Evolutionary conservation across 192 early-diverging fungal genomes (phyloP).

Genomic region (Podila minutissima): DNA sequence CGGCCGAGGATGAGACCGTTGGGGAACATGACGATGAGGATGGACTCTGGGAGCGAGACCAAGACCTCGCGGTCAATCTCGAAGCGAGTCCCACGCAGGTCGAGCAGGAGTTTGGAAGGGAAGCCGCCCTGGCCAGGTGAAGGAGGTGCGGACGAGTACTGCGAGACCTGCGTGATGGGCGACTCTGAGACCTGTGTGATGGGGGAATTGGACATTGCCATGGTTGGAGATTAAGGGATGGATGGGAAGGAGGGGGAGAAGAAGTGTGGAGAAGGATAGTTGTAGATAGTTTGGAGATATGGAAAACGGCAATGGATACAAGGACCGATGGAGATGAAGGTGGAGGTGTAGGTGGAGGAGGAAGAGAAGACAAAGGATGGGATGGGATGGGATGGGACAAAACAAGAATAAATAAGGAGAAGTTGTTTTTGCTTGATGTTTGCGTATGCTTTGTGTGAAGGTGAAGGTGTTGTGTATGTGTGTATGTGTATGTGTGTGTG

Average conservation of each 20-base stretch:
- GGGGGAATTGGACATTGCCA: slow-evolving; percentile 32
- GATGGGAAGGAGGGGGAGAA: background rate
- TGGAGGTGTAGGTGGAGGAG: background rate
- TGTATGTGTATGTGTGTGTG: no score
- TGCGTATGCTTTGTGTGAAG: no score
- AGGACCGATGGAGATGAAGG: background rate
- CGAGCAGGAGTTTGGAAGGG: slow-evolving; percentile 63
- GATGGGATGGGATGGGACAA: background rate
- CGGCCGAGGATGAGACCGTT: slow-evolving; percentile 60
- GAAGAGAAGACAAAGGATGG: background rate
- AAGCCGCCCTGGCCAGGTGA: slow-evolving; percentile 47
- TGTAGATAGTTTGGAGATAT: background rate
- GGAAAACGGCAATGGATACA: background rate
- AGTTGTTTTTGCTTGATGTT: background rate
- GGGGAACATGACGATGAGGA: slow-evolving; percentile 72
- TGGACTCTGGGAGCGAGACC: slow-evolving; percentile 65
- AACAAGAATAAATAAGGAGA: background rate
- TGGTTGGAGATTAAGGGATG: background rate
- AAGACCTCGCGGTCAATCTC: slow-evolving; percentile 67
- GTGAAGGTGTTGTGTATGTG: no score
- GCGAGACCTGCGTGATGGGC: slow-evolving; percentile 63
- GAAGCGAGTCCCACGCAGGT: slow-evolving; percentile 64
- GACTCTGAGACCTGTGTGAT: slow-evolving; percentile 56
- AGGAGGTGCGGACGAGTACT: slow-evolving; percentile 36
- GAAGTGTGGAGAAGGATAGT: background rate